Evolutionary conservation across 2,329 filamentous ascomycete genomes (phyloP), one percentile per base, ranked within the genome.

Genomic region (Grosmannia clavigera): DNA sequence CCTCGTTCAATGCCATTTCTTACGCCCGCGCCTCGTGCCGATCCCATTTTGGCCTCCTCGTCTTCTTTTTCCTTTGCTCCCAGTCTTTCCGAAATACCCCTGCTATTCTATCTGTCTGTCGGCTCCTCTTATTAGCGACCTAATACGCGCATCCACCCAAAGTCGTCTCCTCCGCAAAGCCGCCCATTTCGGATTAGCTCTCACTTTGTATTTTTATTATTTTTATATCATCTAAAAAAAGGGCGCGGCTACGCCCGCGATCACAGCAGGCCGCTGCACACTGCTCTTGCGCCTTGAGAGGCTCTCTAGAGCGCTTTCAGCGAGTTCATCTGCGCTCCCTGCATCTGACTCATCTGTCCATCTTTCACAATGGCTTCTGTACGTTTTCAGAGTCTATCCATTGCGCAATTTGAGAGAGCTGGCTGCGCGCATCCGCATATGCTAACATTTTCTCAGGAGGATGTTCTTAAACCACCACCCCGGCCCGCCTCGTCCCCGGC

Each of bases 401-500:
- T 25, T 14, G 19, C 11, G 10, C 50, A 3, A 31, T 6, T 10
- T 14, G 12, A 22, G 29, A 5, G 5, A 25, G 53, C 9, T 27
- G n/a, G 40, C 16, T 6, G 22, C 22, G 19, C 31, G 25, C 54
- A 27, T 14, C 25, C 7, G n/a, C 43, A 3, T 56, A 54, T 54
- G 55, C 58, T 38, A 60, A 53, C 43, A 55, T 51, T 53, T 40
- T 22, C 22, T 7, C 4, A 35, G 61, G 58, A 58, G 27, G 46
- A 61, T 27, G 22, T 63, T 29, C 16, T 63, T 53, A 57, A 58
- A 16, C 63, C 46, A 27, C 57, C 61, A 61, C 3, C 61, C 64
- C 46, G 22, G 48, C 65, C 62, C 66, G 40, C 61, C 68, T 61
- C 57, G 55, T 3, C 65, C 63, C 48, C 65, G 55, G 9, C 66